Percentiles rank a stretch among this genome's conserved stretches.
phyloP scores from a whole-genome alignment of 306 rosid genomes.

The Vigna unguiculata region DNA sequence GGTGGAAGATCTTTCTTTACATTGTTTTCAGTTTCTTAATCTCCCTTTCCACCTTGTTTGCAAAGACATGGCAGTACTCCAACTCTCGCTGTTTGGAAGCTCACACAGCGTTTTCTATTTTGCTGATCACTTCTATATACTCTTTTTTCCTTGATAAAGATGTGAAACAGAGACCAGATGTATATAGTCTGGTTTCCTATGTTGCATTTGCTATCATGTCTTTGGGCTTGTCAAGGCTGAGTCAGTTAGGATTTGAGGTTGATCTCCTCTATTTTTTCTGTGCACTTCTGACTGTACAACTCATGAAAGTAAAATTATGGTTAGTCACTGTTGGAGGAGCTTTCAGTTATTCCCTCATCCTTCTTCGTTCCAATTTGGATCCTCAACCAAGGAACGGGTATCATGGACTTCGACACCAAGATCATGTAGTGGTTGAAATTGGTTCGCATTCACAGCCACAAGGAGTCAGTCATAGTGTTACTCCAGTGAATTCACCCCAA shows the following conservation, averaged over 20 bases:
- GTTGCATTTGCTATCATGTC: constrained; percentile 38
- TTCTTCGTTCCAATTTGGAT: constrained; percentile 10
- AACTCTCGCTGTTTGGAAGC: neutral
- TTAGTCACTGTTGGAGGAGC: constrained; percentile 16
- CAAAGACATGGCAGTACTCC: neutral
- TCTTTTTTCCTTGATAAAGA: neutral
- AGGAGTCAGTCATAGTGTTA: neutral
- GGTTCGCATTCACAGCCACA: neutral
- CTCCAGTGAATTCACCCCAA: neutral
- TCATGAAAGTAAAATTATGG: constrained; percentile 28
- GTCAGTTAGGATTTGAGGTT: constrained; percentile 23
- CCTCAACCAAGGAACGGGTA: neutral
- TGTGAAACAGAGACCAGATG: constrained; percentile 23
- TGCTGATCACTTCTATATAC: neutral
- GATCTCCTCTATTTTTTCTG: constrained; percentile 38
- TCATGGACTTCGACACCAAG: neutral
- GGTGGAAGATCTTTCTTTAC: neutral
- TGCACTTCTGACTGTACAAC: constrained; percentile 10
- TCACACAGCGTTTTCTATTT: neutral
- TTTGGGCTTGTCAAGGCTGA: neutral
- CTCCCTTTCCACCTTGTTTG: neutral
- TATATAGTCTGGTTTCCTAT: neutral
- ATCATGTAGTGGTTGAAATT: neutral
- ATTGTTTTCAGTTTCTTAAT: neutral
- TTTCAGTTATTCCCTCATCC: constrained; percentile 23